Evolutionary conservation across 1,284 basidiomycete genomes (phyloP), one percentile per base, ranked within the genome.

Genomic region (Fomitopsis palustris): DNA sequence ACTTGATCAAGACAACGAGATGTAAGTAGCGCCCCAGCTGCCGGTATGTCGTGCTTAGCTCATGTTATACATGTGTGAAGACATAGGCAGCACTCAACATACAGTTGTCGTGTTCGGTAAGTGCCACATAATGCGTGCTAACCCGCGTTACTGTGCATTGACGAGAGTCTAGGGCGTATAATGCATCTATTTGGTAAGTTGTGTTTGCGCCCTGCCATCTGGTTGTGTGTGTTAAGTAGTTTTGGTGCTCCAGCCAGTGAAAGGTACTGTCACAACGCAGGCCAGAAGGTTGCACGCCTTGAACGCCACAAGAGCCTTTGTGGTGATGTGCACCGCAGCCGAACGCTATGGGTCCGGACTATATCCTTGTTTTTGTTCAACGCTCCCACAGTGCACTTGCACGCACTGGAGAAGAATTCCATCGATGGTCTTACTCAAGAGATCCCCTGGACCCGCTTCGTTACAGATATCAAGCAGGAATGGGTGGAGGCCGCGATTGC

Each of bases 211-310:
- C 3, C 16, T 29, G 12, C 31, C 12, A n/a, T n/a, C 2, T 21
- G 39, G 38, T 6, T 17, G 33, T 4, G 16, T 29, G 19, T 29
- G 31, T 39, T n/a, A 42, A 53, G 33, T 2, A 23, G 35, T 17
- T 27, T 53, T 29, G 8, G 21, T 19, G 49, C 16, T 39, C 8
- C 58, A 83, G 81, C 65, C 6, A 69, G 71, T n/a, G 72, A 78
- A 39, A 74, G 74, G 33, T 85, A 81, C 64, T 33, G 80, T 4
- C 77, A 87, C 61, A 80, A 78, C 61, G 68, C 83, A 23, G 86
- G 85, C 2, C 78, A 85, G 65, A 70, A 76, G 0, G 76, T 75
- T 29, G 82, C 80, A 0, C 81, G 86, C 0, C 73, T 85, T 8
- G 69, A 75, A 39, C 74, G 75, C 8, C 70, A 79, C 52, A 76